A percentile compares a stretch with the other conserved stretches of the same genome.
phyloP scores from a whole-genome alignment of 768 basidiomycete species.

The Pholiota molesta region DNA sequence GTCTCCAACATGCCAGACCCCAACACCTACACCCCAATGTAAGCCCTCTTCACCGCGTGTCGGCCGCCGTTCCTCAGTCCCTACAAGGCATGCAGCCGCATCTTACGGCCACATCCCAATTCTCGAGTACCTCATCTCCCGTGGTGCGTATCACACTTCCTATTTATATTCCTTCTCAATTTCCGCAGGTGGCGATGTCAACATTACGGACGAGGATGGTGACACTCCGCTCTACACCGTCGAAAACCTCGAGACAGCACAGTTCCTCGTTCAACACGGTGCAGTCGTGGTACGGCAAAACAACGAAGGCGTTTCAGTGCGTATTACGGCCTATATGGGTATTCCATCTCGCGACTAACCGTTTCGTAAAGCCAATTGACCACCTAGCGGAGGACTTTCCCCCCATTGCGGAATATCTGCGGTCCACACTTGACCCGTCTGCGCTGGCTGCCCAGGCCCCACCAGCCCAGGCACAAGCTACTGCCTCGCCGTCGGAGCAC shows the following conservation, averaged over 20 bases:
- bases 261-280: conserved; percentile 78
- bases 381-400: conserved; percentile 75
- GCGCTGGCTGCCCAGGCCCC: conserved; percentile 21
- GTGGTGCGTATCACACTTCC: conserved; percentile 43
- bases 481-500: conserved; percentile 56
- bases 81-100: conserved; percentile 85
- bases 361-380: conserved; percentile 58
- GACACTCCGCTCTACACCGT: conserved; percentile 94
- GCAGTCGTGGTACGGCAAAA: conserved; percentile 68
- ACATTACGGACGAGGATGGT: conserved; percentile 82
- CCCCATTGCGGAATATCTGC: conserved; percentile 64
- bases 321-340: conserved; percentile 29
- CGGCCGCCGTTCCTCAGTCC: conserved; percentile 17
- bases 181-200: conserved; percentile 78
- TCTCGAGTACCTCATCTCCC: conserved; percentile 76
- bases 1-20: conserved; percentile 70
- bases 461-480: conserved; percentile 13
- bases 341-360: conserved; percentile 8
- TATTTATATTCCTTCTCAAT: conserved; percentile 13
- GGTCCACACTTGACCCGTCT: conserved; percentile 36
- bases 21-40: conserved; percentile 86
- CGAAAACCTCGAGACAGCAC: conserved; percentile 78
- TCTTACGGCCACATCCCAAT: conserved; percentile 84
- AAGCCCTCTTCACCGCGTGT: conserved; percentile 18
- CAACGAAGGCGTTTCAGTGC: conserved; percentile 73